phyloP scores from a whole-genome alignment of 352 stramenopile species.

The Blastocystis sp. region DNA sequence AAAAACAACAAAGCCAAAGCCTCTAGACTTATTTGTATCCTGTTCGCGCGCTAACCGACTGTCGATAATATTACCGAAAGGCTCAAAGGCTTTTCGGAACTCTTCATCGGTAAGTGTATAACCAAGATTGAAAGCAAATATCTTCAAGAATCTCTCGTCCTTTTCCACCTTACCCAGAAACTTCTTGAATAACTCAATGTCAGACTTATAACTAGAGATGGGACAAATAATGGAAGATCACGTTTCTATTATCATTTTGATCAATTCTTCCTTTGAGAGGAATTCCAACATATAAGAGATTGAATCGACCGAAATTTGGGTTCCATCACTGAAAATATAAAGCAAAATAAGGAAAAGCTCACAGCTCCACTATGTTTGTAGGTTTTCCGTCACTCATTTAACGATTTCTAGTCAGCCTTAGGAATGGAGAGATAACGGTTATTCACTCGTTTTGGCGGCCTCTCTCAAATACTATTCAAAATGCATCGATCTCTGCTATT shows the following conservation, averaged over 20 bases:
- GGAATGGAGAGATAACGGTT: not conserved
- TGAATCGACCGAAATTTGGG: not conserved
- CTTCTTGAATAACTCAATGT: not conserved
- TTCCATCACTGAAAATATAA: not conserved
- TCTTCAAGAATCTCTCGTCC: constrained; percentile 2
- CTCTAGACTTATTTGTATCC: not conserved
- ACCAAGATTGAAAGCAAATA: constrained; percentile 15
- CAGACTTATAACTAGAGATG: constrained; percentile 26
- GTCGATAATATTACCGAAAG: constrained; percentile 17
- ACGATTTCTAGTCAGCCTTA: not conserved
- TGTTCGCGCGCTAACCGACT: not conserved
- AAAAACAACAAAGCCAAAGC: constrained; percentile 27
- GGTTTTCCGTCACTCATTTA: not conserved
- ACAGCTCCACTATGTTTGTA: not conserved
- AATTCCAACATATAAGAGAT: not conserved
- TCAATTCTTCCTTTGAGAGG: not conserved
- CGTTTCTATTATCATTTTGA: not conserved
- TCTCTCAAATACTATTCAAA: not conserved
- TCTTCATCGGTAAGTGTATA: not conserved
- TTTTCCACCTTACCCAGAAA: not conserved
- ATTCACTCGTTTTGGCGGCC: not conserved
- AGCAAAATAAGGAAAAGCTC: not conserved
- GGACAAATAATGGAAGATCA: not conserved
- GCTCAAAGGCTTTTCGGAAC: not conserved
- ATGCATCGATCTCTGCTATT: not conserved